Evolutionary conservation across 2,329 filamentous ascomycete species (phyloP), one percentile per base, ranked within the genome.

Genomic region (Conoideocrella luteorostrata): DNA sequence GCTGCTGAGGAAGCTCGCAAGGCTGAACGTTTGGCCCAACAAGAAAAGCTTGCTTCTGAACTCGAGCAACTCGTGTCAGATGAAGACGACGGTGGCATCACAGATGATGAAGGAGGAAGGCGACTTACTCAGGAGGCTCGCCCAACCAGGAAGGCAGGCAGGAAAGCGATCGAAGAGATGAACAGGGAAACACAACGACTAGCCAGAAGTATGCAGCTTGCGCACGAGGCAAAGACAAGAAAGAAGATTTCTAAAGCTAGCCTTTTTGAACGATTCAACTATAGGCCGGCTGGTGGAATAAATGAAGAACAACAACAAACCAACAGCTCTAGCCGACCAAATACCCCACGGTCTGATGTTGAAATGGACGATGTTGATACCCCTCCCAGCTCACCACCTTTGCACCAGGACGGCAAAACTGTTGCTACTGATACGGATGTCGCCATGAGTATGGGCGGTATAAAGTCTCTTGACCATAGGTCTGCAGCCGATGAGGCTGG

Each of bases 121-220:
- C 78, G 71, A 49, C 68, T 93, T 35, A 86, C 84, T 0, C 86
- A 90, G 57, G 70, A 77, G 30, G 72, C 76, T 21, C 80, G 84
- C 4, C 83, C 88, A 5, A 75, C 78, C 9, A 79, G 93, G 11
- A 95, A 93, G 60, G 90, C 93, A 0, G 91, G 90, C 69, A 97
- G 91, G 68, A 96, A 89, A 66, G 93, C 93, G 0, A 62, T 96
- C 33, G 88, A 96, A 59, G 91, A 97, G 53, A 96, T 98, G 84
- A 85, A 86, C 55, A 80, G 88, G 46, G 93, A 98, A 65, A 96
- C 91, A 1, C 93, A 98, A 67, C 81, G 93, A 23, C 79, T 98
- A 68, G 84, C 80, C 52, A 78, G 93, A 52, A 94, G 86, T 58
- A 86, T 95, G 78, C 91, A 97, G 63, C 75, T 98, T 39, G 80